Evolutionary conservation across 2,329 filamentous ascomycete species (phyloP).

Genomic region (Pseudocercospora pini-densiflorae): DNA sequence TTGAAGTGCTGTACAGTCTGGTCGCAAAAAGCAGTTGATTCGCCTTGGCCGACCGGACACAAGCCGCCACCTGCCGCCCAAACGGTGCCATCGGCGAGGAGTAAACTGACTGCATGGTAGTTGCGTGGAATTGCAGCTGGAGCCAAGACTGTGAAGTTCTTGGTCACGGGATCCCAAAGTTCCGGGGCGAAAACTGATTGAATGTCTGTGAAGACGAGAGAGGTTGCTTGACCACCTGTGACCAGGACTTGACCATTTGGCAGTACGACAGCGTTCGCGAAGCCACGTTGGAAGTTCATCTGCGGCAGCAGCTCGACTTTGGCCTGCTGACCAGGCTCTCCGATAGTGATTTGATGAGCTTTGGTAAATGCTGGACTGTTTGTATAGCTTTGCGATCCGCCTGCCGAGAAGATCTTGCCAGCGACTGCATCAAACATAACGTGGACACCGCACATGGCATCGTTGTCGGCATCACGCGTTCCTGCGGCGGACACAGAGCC

Average conservation of each 20-base stretch:
- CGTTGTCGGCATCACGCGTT: conserved; percentile 47
- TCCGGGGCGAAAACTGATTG: conserved; percentile 27
- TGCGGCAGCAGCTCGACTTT: conserved; percentile 30
- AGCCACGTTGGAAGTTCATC: conserved; percentile 39
- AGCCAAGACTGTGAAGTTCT: conserved; percentile 25
- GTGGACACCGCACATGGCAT: conserved; percentile 59
- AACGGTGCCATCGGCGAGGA: conserved; percentile 57
- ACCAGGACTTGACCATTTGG: conserved; percentile 43
- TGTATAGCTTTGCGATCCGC: conserved; percentile 56
- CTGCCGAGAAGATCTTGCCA: conserved; percentile 61
- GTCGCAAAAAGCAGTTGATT: conserved; percentile 34
- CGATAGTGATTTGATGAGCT: conserved; percentile 58
- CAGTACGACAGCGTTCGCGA: conserved; percentile 36
- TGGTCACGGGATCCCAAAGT: conserved; percentile 29
- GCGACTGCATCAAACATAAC: conserved; percentile 62
- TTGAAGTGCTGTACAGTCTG: conserved; percentile 56
- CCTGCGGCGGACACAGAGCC: conserved; percentile 52
- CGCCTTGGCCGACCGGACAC: conserved; percentile 43
- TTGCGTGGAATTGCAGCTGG: conserved; percentile 46
- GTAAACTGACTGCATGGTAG: conserved; percentile 57
- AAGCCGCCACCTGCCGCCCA: conserved; percentile 59
- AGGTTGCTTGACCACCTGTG: conserved; percentile 37
- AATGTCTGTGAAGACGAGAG: conserved; percentile 30
- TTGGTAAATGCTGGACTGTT: conserved; percentile 48
- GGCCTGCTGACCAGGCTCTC: conserved; percentile 22